Conservation (phyloP, 108 stramenopile genomes). For the Cyclostephanos tholiformis region DNA sequence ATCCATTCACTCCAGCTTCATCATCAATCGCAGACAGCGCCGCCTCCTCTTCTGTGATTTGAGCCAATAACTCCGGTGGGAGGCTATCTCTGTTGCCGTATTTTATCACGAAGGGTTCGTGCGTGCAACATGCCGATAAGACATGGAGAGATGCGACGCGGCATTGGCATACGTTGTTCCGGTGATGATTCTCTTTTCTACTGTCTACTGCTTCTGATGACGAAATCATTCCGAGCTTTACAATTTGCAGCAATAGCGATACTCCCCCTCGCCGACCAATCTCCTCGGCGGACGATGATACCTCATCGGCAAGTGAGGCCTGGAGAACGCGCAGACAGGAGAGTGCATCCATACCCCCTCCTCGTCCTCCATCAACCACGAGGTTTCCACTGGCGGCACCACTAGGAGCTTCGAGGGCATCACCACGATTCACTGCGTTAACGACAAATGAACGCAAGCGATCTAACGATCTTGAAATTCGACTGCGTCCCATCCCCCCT, state of each 20-base stretch:
- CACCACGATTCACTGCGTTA: background rate
- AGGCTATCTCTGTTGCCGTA: conserved; percentile 31
- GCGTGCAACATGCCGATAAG: conserved; percentile 46
- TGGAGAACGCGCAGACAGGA: conserved; percentile 50
- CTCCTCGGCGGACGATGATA: conserved; percentile 63
- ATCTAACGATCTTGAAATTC: conserved; percentile 49
- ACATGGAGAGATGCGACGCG: conserved; percentile 45
- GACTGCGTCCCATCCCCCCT: conserved; percentile 39
- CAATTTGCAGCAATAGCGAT: conserved; percentile 46
- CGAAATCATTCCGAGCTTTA: conserved; percentile 28
- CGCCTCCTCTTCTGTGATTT: conserved; percentile 53
- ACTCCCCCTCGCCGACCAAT: conserved; percentile 71
- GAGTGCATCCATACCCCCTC: conserved; percentile 31
- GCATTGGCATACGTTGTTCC: conserved; percentile 16
- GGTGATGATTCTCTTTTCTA: conserved; percentile 2
- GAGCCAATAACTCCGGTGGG: conserved; percentile 27
- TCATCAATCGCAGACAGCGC: conserved; percentile 24
- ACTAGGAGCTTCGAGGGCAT: background rate
- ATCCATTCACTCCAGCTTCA: conserved; percentile 16
- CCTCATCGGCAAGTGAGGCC: conserved; percentile 63
- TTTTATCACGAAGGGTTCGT: conserved; percentile 37
- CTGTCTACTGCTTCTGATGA: background rate
- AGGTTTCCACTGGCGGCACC: background rate
- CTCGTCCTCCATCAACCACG: conserved; percentile 10
- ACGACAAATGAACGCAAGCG: conserved; percentile 8